Conservation (phyloP, 352 stramenopile species). For the Pythium periplocum region DNA sequence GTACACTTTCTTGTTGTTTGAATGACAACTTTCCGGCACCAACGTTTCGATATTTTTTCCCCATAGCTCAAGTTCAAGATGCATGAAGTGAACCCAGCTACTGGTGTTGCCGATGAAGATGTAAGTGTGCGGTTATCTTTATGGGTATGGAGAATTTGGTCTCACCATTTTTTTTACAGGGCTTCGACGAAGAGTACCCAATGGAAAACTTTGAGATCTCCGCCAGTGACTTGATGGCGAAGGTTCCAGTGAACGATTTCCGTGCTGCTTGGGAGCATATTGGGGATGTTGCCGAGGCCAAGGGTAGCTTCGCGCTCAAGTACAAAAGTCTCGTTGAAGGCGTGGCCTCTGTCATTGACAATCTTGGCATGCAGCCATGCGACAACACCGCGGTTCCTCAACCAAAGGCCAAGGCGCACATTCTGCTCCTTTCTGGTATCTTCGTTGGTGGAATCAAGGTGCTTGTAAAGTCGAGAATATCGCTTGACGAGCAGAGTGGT, state of each 20-base stretch:
- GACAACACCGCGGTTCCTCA: constrained; percentile 90
- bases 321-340: constrained; percentile 97
- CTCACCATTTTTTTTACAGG: constrained; percentile 21
- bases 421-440: constrained; percentile 94
- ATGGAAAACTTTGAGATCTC: constrained; percentile 96
- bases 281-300: constrained; percentile 91
- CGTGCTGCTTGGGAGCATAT: constrained; percentile 94
- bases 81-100: constrained; percentile 94
- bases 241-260: constrained; percentile 96
- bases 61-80: constrained; percentile 93
- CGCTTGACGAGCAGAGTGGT: constrained; percentile 83
- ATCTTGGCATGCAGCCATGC: constrained; percentile 96
- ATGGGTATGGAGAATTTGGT: background rate
- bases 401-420: constrained; percentile 92
- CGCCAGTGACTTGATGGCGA: constrained; percentile 97
- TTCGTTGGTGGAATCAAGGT: constrained; percentile 95
- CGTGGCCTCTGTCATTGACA: constrained; percentile 94
- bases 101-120: constrained; percentile 85
- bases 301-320: constrained; percentile 95
- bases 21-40: no score
- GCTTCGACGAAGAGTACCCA: constrained; percentile 98
- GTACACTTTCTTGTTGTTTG: constrained; percentile 22
- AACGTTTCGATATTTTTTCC: background rate
- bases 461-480: constrained; percentile 95
- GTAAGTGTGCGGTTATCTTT: constrained; percentile 14